Base-by-base conservation (phyloP, 257 asterid genomes). In the Coffea eugenioides region DNA sequence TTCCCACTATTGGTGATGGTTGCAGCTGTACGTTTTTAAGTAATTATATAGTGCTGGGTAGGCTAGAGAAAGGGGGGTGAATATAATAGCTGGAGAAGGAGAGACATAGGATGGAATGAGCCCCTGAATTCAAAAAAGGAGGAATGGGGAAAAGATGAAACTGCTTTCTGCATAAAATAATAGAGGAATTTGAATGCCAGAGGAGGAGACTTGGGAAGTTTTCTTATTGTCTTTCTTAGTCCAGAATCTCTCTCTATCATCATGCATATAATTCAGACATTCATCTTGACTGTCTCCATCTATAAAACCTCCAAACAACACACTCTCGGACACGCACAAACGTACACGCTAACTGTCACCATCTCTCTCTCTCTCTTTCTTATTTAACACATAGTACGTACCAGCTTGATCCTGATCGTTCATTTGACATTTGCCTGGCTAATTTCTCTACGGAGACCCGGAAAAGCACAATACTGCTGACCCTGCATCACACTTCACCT, bases 221-320 rank as follows among this genome's bases (percentile, higher is more conserved):
- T 87, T 88, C 90, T 85, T 68, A 75, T 86, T 86, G 88, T 89
- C 91, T 80, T 84, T 83, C 85, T 83, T 27, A 73, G 15, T 79
- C 71, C 27, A 80, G 87, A 89, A 86, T 89, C 91, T 80, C 66
- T 71, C 16, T 10, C 43, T 39, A 59, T 52, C 31, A 77, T 71
- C 66, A 59, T 59, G 31, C 69, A 74, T 68, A 75, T 54, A 76
- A 73, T 78, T 73, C 75, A 80, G 54, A 66, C 77, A 76, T 79
- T 76, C 66, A 75, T 74, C 70, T 79, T 27, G 64, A 75, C 75
- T 80, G 45, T 83, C 80, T 15, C 75, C 57, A 74, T 67, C 79
- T 51, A 34, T 56, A 34, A 39, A 69, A 49, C 76, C 51, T 48
- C 73, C 74, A 41, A 62, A n/a, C 71, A 68, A 18, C 73, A 68